Conservation (phyloP, 495 filamentous ascomycete species). For the Friedmanniomyces simplex region DNA sequence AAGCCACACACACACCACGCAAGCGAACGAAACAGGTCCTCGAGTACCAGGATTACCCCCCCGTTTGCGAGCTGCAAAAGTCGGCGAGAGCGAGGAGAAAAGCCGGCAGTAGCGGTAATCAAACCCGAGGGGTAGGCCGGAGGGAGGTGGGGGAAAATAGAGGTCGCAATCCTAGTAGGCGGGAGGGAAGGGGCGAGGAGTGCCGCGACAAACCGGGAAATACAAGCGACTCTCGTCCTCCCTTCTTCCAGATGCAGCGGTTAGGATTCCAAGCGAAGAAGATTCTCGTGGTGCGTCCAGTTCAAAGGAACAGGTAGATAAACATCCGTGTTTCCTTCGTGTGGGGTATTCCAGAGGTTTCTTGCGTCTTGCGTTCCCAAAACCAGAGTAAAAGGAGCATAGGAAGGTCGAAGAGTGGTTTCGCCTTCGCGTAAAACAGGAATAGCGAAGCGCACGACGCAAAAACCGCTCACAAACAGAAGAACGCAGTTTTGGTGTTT, state of each 20-base stretch:
- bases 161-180: constrained; percentile 24
- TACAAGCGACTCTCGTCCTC: constrained; percentile 5
- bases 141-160: too few species aligned
- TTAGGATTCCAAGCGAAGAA: neutral
- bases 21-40: constrained; percentile 6
- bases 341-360: neutral
- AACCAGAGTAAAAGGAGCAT: constrained; percentile 8
- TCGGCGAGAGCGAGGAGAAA: too few species aligned
- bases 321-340: neutral
- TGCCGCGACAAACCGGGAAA: constrained; percentile 25
- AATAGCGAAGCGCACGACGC: constrained; percentile 30
- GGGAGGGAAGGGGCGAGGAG: constrained; percentile 29
- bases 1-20: too few species aligned
- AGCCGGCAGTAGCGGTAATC: constrained; percentile 13
- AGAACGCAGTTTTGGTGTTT: constrained; percentile 21
- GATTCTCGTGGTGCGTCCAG: constrained; percentile 5
- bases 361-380: constrained; percentile 1
- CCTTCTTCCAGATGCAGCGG: neutral
- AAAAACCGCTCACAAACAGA: constrained; percentile 20
- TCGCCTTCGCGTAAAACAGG: constrained; percentile 23
- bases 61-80: neutral
- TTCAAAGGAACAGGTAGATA: neutral
- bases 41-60: neutral
- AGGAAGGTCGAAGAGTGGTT: constrained; percentile 19
- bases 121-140: neutral